Evolutionary conservation across 2,329 filamentous ascomycete species (phyloP).

Genomic region (Dryadomyces quercus-mongolicae): DNA sequence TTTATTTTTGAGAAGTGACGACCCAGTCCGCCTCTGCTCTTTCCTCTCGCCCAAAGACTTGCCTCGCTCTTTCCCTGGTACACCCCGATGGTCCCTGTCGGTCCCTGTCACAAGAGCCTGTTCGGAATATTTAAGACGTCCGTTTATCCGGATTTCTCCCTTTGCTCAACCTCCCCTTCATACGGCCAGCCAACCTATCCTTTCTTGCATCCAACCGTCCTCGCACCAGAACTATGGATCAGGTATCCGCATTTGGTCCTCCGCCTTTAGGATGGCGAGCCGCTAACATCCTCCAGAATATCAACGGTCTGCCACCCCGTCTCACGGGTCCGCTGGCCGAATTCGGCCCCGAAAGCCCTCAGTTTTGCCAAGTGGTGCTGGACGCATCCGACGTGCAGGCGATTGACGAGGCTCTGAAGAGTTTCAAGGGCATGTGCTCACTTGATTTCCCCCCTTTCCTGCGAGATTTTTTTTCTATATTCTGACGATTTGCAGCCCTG

Average conservation of each 20-base stretch:
- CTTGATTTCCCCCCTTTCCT: too few species aligned
- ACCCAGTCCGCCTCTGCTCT: not conserved
- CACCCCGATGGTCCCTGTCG: too few species aligned
- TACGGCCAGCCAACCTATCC: too few species aligned
- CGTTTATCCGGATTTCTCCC: too few species aligned
- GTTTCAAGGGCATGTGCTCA: conserved; percentile 16
- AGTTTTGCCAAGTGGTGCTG: conserved; percentile 8
- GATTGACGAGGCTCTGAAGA: conserved; percentile 15
- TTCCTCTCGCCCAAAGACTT: not conserved
- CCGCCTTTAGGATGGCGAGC: too few species aligned
- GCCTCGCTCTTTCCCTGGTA: not conserved
- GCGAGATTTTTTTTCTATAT: too few species aligned
- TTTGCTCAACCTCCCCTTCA: too few species aligned
- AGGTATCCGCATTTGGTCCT: not conserved
- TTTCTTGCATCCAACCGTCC: too few species aligned
- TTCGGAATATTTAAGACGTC: too few species aligned
- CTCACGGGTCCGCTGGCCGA: conserved; percentile 6
- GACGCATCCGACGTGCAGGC: conserved; percentile 10
- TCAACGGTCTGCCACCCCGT: not conserved
- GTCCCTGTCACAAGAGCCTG: too few species aligned
- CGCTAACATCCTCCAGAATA: not conserved
- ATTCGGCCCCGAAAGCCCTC: conserved; percentile 4
- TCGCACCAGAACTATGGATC: not conserved
- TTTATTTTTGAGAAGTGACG: not conserved
- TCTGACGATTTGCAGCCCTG: conserved; percentile 4